Percentiles rank a stretch among this genome's conserved stretches.
Conservation (phyloP, 2,329 filamentous ascomycete genomes). For the Nemania sp. region DNA sequence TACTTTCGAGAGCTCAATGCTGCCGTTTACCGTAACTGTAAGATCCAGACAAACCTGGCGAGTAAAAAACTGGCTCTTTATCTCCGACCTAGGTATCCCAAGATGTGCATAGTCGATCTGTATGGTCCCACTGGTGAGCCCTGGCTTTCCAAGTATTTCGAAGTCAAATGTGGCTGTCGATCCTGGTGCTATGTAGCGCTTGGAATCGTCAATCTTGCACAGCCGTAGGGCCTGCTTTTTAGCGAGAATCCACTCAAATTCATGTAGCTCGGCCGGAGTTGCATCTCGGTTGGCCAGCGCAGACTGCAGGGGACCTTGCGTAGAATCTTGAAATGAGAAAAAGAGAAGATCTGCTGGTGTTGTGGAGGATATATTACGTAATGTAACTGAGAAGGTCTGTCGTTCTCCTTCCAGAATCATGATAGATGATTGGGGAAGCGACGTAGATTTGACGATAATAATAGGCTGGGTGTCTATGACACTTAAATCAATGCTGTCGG, state of each 20-base stretch:
- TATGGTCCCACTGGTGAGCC: conserved; percentile 76
- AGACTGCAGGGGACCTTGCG: conserved; percentile 74
- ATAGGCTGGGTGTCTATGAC: conserved; percentile 82
- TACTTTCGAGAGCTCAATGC: conserved; percentile 78
- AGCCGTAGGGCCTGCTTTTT: conserved; percentile 71
- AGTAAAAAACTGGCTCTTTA: conserved; percentile 78
- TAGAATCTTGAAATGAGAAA: conserved; percentile 89
- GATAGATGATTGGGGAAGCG: conserved; percentile 79
- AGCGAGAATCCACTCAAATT: conserved; percentile 79
- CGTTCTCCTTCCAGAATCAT: conserved; percentile 94
- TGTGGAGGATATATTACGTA: conserved; percentile 73
- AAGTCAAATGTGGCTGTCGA: conserved; percentile 75
- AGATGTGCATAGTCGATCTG: conserved; percentile 87
- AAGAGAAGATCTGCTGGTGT: conserved; percentile 82
- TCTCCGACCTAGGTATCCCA: conserved; percentile 69
- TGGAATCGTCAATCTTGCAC: conserved; percentile 54
- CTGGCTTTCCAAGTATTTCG: conserved; percentile 84
- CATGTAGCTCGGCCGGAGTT: conserved; percentile 78
- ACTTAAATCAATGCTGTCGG: conserved; percentile 64
- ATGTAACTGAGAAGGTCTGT: conserved; percentile 74
- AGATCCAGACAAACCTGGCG: conserved; percentile 80
- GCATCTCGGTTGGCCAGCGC: conserved; percentile 78
- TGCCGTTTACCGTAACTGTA: conserved; percentile 89
- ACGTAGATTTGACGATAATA: conserved; percentile 74
- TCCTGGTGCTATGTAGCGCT: conserved; percentile 68